phyloP scores from a whole-genome alignment of 2,329 filamentous ascomycete genomes.

The Aspergillus piperis region DNA sequence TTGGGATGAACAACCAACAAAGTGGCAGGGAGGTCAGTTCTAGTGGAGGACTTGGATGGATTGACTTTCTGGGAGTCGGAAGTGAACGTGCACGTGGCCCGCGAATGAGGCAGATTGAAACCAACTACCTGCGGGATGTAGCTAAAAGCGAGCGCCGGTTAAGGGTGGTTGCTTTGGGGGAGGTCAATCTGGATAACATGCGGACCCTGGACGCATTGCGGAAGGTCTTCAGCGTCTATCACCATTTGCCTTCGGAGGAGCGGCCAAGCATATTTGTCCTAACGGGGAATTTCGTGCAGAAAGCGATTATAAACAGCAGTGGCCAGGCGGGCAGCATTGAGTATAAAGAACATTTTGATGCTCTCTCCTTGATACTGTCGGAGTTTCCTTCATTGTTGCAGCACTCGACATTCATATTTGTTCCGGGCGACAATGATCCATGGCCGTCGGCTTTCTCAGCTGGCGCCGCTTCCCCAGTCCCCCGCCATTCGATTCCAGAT shows the following conservation, averaged over 20 bases:
- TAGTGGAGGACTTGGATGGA: slow-evolving; percentile 89
- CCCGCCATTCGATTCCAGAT: slow-evolving; percentile 66
- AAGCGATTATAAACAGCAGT: slow-evolving; percentile 62
- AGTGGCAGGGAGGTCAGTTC: slow-evolving; percentile 46
- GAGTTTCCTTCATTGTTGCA: slow-evolving; percentile 82
- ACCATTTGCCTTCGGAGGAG: slow-evolving; percentile 61
- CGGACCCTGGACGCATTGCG: slow-evolving; percentile 77
- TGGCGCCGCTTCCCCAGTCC: slow-evolving; percentile 50
- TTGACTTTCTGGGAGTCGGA: slow-evolving; percentile 89
- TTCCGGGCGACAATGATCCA: slow-evolving; percentile 96
- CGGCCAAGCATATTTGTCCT: slow-evolving; percentile 79
- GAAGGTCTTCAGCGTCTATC: slow-evolving; percentile 75
- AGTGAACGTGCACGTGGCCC: slow-evolving; percentile 81
- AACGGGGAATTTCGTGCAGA: slow-evolving; percentile 76
- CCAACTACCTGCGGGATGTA: slow-evolving; percentile 58
- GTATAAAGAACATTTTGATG: slow-evolving; percentile 96
- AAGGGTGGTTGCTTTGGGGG: slow-evolving; percentile 74
- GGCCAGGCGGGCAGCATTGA: slow-evolving; percentile 81
- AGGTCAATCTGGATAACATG: slow-evolving; percentile 83
- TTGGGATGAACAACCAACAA: slow-evolving; percentile 65
- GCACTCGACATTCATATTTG: slow-evolving; percentile 82
- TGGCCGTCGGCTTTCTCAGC: slow-evolving; percentile 80
- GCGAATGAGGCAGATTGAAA: slow-evolving; percentile 80
- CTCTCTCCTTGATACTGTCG: slow-evolving; percentile 75
- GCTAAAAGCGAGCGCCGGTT: slow-evolving; percentile 37